Evolutionary conservation across 768 basidiomycete genomes (phyloP).

Genomic region (Mycena filopes): DNA sequence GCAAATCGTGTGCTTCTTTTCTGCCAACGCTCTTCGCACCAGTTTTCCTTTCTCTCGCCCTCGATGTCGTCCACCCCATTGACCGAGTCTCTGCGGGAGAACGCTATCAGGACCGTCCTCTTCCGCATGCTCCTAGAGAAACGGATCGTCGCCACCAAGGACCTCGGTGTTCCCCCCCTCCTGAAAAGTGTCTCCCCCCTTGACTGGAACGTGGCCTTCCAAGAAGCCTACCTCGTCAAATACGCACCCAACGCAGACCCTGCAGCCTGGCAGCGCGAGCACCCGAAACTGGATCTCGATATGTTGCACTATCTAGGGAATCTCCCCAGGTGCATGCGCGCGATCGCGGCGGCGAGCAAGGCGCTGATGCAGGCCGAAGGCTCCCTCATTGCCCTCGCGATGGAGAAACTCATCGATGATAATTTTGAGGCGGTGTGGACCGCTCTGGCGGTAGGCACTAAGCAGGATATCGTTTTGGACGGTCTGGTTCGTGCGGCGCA

Average conservation of each 20-base stretch:
- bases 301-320: not conserved
- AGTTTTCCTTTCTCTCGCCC: too few species aligned
- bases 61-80: too few species aligned
- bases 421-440: constrained; percentile 15
- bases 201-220: constrained; percentile 20
- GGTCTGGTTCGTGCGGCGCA: constrained; percentile 9
- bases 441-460: not conserved
- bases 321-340: not conserved
- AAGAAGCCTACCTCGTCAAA: not conserved
- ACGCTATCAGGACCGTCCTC: not conserved
- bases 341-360: constrained; percentile 2
- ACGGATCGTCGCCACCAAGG: not conserved
- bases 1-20: too few species aligned
- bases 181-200: not conserved
- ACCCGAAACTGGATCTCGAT: constrained; percentile 1
- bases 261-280: constrained; percentile 1
- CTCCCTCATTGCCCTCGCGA: not conserved
- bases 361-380: not conserved
- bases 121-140: not conserved
- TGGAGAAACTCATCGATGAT: not conserved
- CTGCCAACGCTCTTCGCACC: too few species aligned
- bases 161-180: constrained; percentile 14
- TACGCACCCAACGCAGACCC: constrained; percentile 16
- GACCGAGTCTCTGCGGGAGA: too few species aligned
- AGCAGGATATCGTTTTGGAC: not conserved